Conservation (phyloP, 2,329 filamentous ascomycete species). For the Cercospora beticola region DNA sequence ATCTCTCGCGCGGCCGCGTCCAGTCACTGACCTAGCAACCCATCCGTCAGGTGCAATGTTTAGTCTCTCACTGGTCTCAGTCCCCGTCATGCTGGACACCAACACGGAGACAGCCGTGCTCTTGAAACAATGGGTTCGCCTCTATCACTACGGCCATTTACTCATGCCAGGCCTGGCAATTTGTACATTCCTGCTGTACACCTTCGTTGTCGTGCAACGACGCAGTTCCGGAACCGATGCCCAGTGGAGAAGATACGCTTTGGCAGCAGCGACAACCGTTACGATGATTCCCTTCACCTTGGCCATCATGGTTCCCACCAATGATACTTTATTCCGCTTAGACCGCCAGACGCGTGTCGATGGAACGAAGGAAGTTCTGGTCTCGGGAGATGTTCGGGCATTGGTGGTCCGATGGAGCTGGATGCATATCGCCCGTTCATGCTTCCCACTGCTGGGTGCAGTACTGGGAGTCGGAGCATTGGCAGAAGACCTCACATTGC, state of each 20-base stretch:
- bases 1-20: background rate
- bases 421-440: constrained; percentile 8
- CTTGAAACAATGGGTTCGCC: background rate
- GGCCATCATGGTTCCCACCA: constrained; percentile 10
- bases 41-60: constrained; percentile 5
- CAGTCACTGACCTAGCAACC: background rate
- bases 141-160: background rate
- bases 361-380: background rate
- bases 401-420: constrained; percentile 9
- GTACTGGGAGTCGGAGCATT: constrained; percentile 1
- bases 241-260: background rate
- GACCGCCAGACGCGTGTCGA: background rate
- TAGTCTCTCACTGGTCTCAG: constrained; percentile 6
- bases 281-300: constrained; percentile 14
- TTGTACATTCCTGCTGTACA: background rate
- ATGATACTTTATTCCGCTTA: constrained; percentile 2
- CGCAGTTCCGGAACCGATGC: background rate
- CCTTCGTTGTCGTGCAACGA: background rate
- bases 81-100: constrained; percentile 11
- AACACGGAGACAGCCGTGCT: background rate
- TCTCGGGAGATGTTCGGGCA: background rate
- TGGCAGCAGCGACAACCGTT: background rate
- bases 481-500: background rate
- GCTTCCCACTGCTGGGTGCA: constrained; percentile 6
- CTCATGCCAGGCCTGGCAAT: background rate